phyloP scores from a whole-genome alignment of 169 alveolate species.

The Plasmodium gonderi region DNA sequence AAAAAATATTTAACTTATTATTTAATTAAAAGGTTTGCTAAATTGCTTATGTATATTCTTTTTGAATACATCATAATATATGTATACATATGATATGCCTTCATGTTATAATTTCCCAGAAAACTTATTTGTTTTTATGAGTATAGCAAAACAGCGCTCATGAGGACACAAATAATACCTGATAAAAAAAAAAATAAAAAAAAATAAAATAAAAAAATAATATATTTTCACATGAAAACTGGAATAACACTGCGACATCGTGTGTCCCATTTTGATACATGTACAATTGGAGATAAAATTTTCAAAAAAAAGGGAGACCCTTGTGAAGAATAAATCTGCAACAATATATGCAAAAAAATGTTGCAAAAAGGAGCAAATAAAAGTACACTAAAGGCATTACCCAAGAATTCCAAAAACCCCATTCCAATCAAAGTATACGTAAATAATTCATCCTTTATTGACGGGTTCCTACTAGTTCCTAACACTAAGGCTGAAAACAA shows the following conservation, averaged over 20 bases:
- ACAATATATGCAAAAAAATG: too few species aligned
- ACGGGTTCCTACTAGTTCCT: constrained; percentile 92
- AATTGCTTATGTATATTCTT: background rate
- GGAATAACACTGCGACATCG: too few species aligned
- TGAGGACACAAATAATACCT: constrained; percentile 88
- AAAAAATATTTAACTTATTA: background rate
- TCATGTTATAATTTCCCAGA: constrained; percentile 16
- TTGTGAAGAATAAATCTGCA: background rate
- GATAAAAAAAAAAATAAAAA: background rate
- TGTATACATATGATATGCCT: background rate
- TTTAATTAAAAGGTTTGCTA: background rate
- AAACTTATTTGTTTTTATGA: constrained; percentile 75
- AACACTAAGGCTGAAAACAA: constrained; percentile 92
- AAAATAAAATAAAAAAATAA: too few species aligned
- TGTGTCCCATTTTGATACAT: too few species aligned
- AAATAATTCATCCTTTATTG: constrained; percentile 90
- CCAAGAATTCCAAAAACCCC: constrained; percentile 93
- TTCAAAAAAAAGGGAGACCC: background rate
- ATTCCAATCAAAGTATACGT: constrained; percentile 92
- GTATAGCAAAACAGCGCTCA: constrained; percentile 90
- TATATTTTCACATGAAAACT: too few species aligned
- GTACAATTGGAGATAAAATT: background rate
- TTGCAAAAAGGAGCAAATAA: background rate
- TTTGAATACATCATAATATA: background rate
- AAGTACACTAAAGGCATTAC: constrained; percentile 40